These are phyloP conservation scores for Sanghuangporus weigelae DNA, from an alignment of 1,284 basidiomycete genomes.

Conservation along the genomic window DNA sequence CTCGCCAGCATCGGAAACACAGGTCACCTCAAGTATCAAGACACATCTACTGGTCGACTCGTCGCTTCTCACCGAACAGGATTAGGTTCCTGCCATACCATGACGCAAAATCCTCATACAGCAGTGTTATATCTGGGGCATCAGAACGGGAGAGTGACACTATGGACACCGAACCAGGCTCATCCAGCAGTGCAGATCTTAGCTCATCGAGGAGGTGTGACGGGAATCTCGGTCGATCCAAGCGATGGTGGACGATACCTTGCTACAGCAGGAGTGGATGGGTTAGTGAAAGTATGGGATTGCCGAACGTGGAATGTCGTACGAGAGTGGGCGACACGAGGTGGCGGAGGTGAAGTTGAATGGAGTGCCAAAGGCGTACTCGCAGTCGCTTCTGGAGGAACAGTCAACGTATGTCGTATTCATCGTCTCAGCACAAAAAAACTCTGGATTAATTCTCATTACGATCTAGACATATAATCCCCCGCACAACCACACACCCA, in stretches of 20 bases:
- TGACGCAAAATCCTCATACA: slow-evolving; percentile 90
- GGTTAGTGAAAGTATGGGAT: slow-evolving; percentile 93
- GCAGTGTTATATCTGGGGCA: slow-evolving; percentile 95
- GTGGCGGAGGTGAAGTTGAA: slow-evolving; percentile 57
- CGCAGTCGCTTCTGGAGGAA: slow-evolving; percentile 76
- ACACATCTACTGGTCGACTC: slow-evolving; percentile 90
- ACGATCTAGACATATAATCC: slow-evolving; percentile 55
- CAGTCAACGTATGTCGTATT: slow-evolving; percentile 62
- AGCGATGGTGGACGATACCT: slow-evolving; percentile 84
- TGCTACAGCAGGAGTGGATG: slow-evolving; percentile 87
- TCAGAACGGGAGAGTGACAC: slow-evolving; percentile 85
- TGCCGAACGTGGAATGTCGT: slow-evolving; percentile 91
- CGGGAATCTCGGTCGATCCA: slow-evolving; percentile 79
- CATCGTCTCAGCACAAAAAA: neutral
- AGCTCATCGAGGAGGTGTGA: slow-evolving; percentile 87
- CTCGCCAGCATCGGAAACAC: slow-evolving; percentile 85
- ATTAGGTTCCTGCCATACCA: slow-evolving; percentile 79
- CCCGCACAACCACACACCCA: slow-evolving; percentile 57
- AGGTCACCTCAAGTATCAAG: slow-evolving; percentile 95
- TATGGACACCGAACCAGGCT: slow-evolving; percentile 95
- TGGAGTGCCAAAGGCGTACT: slow-evolving; percentile 84
- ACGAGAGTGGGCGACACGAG: slow-evolving; percentile 61
- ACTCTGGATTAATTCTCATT: neutral
- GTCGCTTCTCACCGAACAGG: slow-evolving; percentile 89
- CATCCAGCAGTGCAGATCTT: slow-evolving; percentile 89